Evolutionary conservation across 768 basidiomycete species (phyloP).

Genomic region (Sarcodon aspratus): DNA sequence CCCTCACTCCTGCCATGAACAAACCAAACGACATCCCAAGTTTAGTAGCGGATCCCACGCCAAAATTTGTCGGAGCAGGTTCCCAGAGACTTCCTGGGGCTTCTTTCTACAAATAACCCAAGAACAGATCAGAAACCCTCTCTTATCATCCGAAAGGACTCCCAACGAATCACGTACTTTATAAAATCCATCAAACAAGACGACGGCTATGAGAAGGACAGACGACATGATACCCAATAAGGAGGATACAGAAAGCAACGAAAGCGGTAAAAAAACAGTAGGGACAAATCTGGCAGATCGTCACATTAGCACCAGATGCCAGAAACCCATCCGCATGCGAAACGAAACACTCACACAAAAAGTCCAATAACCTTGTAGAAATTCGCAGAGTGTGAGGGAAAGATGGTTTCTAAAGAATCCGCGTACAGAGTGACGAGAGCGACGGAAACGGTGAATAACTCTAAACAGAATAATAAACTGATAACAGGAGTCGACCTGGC

Average conservation of each 20-base stretch:
- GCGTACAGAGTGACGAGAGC: slow-evolving; percentile 84
- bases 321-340: not conserved
- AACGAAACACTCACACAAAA: slow-evolving; percentile 39
- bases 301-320: slow-evolving; percentile 1
- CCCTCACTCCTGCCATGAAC: slow-evolving; percentile 79
- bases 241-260: slow-evolving; percentile 81
- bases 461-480: slow-evolving; percentile 71
- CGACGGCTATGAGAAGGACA: slow-evolving; percentile 58
- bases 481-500: slow-evolving; percentile 53
- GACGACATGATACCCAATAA: slow-evolving; percentile 78
- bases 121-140: not conserved
- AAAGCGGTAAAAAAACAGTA: slow-evolving; percentile 76
- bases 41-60: slow-evolving; percentile 38
- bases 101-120: not conserved
- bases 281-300: slow-evolving; percentile 53
- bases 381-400: slow-evolving; percentile 54
- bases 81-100: slow-evolving; percentile 71
- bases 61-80: slow-evolving; percentile 57
- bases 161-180: slow-evolving; percentile 33
- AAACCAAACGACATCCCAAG: slow-evolving; percentile 79
- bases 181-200: slow-evolving; percentile 73
- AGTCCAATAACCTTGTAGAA: slow-evolving; percentile 71
- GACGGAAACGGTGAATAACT: slow-evolving; percentile 82
- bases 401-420: slow-evolving; percentile 69
- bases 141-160: not conserved